Evolutionary conservation across 768 basidiomycete species (phyloP), one percentile per base, ranked within the genome.

Genomic region (Royoungia palumana): DNA sequence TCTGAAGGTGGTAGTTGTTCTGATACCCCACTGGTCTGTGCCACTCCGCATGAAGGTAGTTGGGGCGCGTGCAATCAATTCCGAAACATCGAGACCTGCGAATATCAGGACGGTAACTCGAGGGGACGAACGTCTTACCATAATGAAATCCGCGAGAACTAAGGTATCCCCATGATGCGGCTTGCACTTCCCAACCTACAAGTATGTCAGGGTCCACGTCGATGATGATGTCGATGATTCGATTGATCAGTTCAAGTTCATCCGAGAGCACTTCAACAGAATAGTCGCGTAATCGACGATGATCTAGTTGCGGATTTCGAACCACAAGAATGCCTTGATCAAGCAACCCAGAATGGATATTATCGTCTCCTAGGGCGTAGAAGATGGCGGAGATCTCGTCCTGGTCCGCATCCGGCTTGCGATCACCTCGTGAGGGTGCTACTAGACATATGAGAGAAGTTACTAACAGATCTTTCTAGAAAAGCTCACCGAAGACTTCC

Each of bases 131-230:
- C 36, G 35, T 46, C 47, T 25, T 46, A 88, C 90, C 84, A 52
- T 81, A 80, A 5, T 68, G 64, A 44, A 64, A 64, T 14, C 81
- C 87, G 35, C 95, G 77, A n/a, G 79, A 78, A 41, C 75, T 71
- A 1, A 96, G 70, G 66, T 92, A 98, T 0, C 94, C 94, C 95
- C 96, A 99, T 6, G 90, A 93, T 3, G 78, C 75, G 17, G 74
- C 72, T 61, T 96, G 92, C 12, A 95, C 75, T 51, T 99, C 95
- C 91, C 93, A 98, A 14, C 95, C 95, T 0, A 81, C 77, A 8
- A 98, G 60, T 35, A 97, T 85, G 64, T 99, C 96, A 0, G 96
- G 96, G 69, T 98, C 93, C 54, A 90, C 70, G 1, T 81, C 79
- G 20, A 80, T 60, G 0, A 96, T 79, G 24, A 82, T 68, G 62